Evolutionary conservation across 1,139 yeast genomes (phyloP).

Genomic region (Yamadazyma blattariae): DNA sequence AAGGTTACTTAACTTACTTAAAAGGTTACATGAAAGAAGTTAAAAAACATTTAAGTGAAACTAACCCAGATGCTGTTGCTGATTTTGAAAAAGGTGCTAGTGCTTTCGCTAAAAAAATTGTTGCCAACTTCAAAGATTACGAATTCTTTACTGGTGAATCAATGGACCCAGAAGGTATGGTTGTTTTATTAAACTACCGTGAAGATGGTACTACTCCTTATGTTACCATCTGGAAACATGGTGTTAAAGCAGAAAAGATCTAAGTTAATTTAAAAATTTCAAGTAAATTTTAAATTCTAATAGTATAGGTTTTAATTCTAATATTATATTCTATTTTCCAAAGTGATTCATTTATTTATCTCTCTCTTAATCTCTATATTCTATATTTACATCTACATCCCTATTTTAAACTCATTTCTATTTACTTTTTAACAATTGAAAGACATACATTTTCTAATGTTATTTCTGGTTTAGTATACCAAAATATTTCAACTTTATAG

Average conservation of each 20-base stretch:
- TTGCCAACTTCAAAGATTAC: conserved; percentile 96
- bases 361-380: conserved; percentile 1
- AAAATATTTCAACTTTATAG: conserved; percentile 48
- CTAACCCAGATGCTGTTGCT: conserved; percentile 81
- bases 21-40: conserved; percentile 98
- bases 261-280: conserved; percentile 39
- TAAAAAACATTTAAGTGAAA: conserved; percentile 85
- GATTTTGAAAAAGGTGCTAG: conserved; percentile 96
- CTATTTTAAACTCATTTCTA: background rate
- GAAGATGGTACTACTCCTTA: conserved; percentile 98
- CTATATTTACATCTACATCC: background rate
- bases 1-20: conserved; percentile 91
- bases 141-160: conserved; percentile 99
- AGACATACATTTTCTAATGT: conserved; percentile 76
- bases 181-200: conserved; percentile 98
- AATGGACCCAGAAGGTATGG: conserved; percentile 99
- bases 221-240: conserved; percentile 99
- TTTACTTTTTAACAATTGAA: conserved; percentile 11
- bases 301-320: background rate
- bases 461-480: conserved; percentile 54
- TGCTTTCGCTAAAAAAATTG: conserved; percentile 91
- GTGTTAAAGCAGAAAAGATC: conserved; percentile 85
- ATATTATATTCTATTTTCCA: background rate
- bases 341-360: background rate
- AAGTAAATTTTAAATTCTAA: background rate